These are phyloP conservation scores for Mortierella sp. DNA, from an alignment of 371 early-diverging fungal genomes.

Conservation along the genomic window DNA sequence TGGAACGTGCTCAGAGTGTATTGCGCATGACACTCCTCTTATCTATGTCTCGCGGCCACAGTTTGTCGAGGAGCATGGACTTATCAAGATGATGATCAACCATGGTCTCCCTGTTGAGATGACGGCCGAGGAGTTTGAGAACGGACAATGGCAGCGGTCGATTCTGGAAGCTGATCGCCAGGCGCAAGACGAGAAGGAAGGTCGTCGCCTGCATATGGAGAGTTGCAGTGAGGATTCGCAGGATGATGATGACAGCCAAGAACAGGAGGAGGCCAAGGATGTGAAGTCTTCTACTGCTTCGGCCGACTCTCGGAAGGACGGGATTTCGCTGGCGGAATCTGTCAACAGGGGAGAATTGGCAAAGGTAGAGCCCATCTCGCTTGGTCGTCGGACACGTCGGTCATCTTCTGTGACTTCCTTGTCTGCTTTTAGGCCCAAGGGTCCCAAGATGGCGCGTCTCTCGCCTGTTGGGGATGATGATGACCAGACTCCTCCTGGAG, in stretches of 20 bases:
- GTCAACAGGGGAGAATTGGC: not conserved
- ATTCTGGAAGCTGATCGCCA: constrained; percentile 51
- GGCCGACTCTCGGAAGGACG: not conserved
- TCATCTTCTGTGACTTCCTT: constrained; percentile 28
- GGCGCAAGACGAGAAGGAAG: constrained; percentile 40
- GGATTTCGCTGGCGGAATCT: not conserved
- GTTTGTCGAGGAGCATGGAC: constrained; percentile 85
- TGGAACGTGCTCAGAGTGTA: constrained; percentile 86
- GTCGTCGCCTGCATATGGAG: constrained; percentile 23
- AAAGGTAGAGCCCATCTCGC: not conserved
- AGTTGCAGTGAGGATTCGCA: constrained; percentile 17
- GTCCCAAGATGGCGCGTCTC: constrained; percentile 24
- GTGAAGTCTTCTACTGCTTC: not conserved
- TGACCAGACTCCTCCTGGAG: not conserved
- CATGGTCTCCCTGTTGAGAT: constrained; percentile 77
- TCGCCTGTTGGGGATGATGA: not conserved
- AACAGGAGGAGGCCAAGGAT: not conserved
- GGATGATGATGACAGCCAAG: too few relatives aligned
- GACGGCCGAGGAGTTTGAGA: constrained; percentile 72
- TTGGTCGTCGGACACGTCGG: constrained; percentile 24
- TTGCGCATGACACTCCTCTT: constrained; percentile 79
- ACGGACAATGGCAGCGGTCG: constrained; percentile 68
- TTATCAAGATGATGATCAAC: constrained; percentile 74
- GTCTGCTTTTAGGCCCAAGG: constrained; percentile 21
- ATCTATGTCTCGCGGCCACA: constrained; percentile 84